Evolutionary conservation across 257 asterid species (phyloP), one percentile per base, ranked within the genome.

Genomic region (Jacaranda copaia): DNA sequence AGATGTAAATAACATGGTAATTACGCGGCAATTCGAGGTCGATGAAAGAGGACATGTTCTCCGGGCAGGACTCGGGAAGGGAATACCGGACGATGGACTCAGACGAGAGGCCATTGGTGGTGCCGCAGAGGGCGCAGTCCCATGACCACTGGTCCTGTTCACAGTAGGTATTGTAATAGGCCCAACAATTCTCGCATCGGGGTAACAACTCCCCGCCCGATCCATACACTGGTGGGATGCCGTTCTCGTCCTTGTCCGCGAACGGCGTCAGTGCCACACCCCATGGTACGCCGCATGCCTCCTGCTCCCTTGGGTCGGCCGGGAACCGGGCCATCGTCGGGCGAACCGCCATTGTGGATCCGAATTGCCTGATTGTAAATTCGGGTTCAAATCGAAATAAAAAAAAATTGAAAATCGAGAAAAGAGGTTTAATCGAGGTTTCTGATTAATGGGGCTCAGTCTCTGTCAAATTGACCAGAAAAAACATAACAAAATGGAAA

Each of bases 101-200:
- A 32, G 93, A 73, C 14, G 98, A 75, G 40, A 93, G 89, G 36
- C 97, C 99, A 83, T 91, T 93, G 74, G 93, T 89, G 70, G 97
- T 90, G 68, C 98, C 98, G 84, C 99, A 95, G 6, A 95, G 87
- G 25, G 91, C 78, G 80, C 99, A 95, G 77, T 88, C 89, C 98
- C 97, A 95, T 2, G 98, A 89, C 98, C 99, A 95, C 84, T 95
- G 99, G 61, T 95, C 99, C 86, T 81, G 98, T 25, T 93, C 97
- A 76, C 99, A 95, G 80, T 83, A 95, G 48, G 97, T 89, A 57
- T 93, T 95, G 81, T 91, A 95, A 82, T 95, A 93, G 1, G 90
- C 97, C 96, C 97, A 95, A 77, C 99, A 95, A 80, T 95, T 93
- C 91, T 95, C 99, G 81, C 99, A 95, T 63, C 99, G 86, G 10